A percentile compares a stretch with the other conserved stretches of the same genome.
phyloP scores from a whole-genome alignment of 495 filamentous ascomycete species.

The Aspergillus steynii region DNA sequence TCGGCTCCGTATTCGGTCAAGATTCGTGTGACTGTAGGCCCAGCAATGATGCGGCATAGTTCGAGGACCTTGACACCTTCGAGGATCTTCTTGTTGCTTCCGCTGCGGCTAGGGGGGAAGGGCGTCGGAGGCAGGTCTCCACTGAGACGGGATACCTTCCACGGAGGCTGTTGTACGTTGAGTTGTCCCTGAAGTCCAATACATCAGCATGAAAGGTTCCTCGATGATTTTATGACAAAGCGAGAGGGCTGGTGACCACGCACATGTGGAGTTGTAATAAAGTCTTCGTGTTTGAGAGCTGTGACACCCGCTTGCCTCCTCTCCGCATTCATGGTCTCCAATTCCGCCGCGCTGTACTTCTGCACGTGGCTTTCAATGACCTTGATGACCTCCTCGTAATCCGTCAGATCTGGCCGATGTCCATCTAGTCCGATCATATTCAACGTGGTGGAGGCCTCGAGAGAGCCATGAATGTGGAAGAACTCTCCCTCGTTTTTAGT shows the following conservation, averaged over 20 bases:
- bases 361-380: constrained; percentile 66
- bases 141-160: constrained; percentile 51
- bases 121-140: constrained; percentile 52
- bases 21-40: constrained; percentile 64
- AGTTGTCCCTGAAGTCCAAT: constrained; percentile 40
- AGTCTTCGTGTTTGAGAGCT: constrained; percentile 65
- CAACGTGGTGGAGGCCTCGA: constrained; percentile 67
- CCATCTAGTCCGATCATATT: constrained; percentile 71
- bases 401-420: constrained; percentile 60
- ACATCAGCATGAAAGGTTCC: constrained; percentile 13
- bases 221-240: background rate
- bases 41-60: constrained; percentile 63
- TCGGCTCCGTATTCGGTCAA: constrained; percentile 68
- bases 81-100: constrained; percentile 32
- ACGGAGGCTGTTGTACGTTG: constrained; percentile 51
- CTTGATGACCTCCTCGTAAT: constrained; percentile 65
- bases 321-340: constrained; percentile 64
- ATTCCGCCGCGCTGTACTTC: constrained; percentile 59
- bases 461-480: constrained; percentile 78
- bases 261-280: constrained; percentile 61
- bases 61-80: constrained; percentile 58
- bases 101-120: constrained; percentile 41
- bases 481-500: constrained; percentile 64
- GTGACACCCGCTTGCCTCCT: constrained; percentile 66
- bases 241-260: constrained; percentile 21